These are phyloP conservation scores for Dictyostelium capitatum DNA, from an alignment of 78 protist genomes.

Conservation along the genomic window DNA sequence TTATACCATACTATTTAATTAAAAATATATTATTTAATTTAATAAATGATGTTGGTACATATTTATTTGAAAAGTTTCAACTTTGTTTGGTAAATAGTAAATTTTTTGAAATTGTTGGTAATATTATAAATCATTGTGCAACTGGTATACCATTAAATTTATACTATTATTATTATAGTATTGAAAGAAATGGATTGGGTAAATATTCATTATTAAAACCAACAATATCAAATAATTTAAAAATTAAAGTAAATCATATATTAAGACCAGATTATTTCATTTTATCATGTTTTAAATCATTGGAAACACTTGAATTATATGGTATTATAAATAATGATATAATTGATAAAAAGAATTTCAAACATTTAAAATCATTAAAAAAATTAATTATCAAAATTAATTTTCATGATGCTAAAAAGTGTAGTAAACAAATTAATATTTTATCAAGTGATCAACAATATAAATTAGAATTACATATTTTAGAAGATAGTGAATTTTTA, in stretches of 20 bases:
- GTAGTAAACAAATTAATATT: not conserved
- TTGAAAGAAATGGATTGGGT: not conserved
- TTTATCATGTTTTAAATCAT: not conserved
- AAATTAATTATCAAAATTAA: not conserved
- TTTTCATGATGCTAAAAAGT: not conserved
- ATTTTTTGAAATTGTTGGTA: not conserved
- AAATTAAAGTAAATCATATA: not conserved
- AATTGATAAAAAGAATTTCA: not conserved
- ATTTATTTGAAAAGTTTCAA: not conserved
- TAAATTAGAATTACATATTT: not conserved
- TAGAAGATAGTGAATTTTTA: not conserved
- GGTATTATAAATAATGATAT: not conserved
- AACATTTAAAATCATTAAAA: not conserved
- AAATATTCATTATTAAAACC: not conserved
- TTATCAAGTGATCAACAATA: not conserved
- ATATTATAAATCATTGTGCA: not conserved
- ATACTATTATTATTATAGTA: not conserved
- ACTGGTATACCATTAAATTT: not conserved
- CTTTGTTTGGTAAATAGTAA: not conserved
- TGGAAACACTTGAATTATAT: not conserved
- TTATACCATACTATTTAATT: slow-evolving; percentile 4
- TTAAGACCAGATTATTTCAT: not conserved
- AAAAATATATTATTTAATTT: not conserved
- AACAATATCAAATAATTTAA: not conserved
- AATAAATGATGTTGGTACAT: not conserved